Percentiles rank a stretch among this genome's conserved stretches.
Conservation (phyloP, 352 stramenopile genomes). For the Phytophthora pinifolia region DNA sequence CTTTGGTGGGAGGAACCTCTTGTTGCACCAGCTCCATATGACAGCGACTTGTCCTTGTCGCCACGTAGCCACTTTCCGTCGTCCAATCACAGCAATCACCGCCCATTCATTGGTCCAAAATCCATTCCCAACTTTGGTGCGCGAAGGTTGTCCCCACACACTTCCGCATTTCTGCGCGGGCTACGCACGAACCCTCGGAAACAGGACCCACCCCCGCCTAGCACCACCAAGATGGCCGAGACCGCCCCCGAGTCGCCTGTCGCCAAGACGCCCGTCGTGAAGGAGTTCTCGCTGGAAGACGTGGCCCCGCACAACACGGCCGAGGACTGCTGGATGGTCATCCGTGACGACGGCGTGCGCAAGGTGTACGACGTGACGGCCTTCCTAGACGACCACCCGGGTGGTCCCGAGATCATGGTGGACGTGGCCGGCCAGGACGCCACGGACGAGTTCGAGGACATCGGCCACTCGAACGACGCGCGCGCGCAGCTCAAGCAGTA, state of each 20-base stretch:
- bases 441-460: slow-evolving; percentile 95
- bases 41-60: slow-evolving; percentile 23
- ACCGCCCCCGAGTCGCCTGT: slow-evolving; percentile 16
- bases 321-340: slow-evolving; percentile 88
- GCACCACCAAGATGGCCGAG: slow-evolving; percentile 24
- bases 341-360: slow-evolving; percentile 61
- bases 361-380: slow-evolving; percentile 98
- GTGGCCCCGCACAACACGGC: slow-evolving; percentile 86
- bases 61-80: slow-evolving; percentile 14
- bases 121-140: neutral
- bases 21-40: slow-evolving; percentile 4
- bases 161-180: slow-evolving; percentile 38
- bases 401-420: slow-evolving; percentile 97
- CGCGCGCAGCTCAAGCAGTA: slow-evolving; percentile 93
- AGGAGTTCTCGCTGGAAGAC: slow-evolving; percentile 94
- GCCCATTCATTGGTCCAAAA: neutral
- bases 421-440: slow-evolving; percentile 93
- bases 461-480: slow-evolving; percentile 97
- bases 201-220: neutral
- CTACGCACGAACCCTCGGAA: slow-evolving; percentile 30
- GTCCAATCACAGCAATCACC: too few relatives aligned
- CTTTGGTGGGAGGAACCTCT: neutral
- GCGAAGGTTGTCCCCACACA: too few relatives aligned
- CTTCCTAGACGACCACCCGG: slow-evolving; percentile 99
- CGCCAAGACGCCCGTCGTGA: slow-evolving; percentile 17